phyloP scores from a whole-genome alignment of 768 basidiomycete species.

The Auriscalpium microsporum region DNA sequence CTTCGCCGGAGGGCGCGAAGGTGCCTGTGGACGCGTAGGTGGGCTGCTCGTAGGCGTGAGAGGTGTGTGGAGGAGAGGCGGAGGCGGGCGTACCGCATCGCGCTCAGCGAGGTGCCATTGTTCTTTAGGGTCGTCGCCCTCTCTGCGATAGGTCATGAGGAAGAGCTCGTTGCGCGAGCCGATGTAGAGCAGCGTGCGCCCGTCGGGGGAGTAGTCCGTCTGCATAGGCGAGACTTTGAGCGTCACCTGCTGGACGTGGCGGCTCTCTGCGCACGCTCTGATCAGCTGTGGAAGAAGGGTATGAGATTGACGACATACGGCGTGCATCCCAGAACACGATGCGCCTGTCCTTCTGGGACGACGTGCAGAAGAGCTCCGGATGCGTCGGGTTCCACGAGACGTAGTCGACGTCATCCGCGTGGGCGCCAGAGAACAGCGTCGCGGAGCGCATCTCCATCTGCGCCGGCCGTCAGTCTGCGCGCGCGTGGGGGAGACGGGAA shows the following conservation, averaged over 20 bases:
- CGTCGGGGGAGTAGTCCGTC: slow-evolving; percentile 67
- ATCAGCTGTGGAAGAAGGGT: background rate
- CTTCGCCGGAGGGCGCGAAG: slow-evolving; percentile 72
- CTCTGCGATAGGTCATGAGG: slow-evolving; percentile 50
- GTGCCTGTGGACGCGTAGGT: slow-evolving; percentile 52
- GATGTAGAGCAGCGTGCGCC: slow-evolving; percentile 53
- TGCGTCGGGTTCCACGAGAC: slow-evolving; percentile 82
- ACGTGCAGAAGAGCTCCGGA: slow-evolving; percentile 75
- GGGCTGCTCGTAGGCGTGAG: slow-evolving; percentile 23
- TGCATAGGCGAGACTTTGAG: slow-evolving; percentile 56
- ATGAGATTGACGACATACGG: slow-evolving; percentile 37
- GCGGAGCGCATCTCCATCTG: slow-evolving; percentile 70
- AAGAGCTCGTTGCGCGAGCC: slow-evolving; percentile 53
- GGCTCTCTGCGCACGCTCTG: slow-evolving; percentile 44
- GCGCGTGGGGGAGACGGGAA: background rate
- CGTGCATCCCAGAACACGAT: slow-evolving; percentile 82
- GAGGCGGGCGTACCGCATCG: background rate
- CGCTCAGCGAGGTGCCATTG: slow-evolving; percentile 35
- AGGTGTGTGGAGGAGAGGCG: slow-evolving; percentile 1
- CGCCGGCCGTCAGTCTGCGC: background rate
- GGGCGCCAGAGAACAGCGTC: slow-evolving; percentile 57
- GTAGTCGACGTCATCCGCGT: slow-evolving; percentile 74
- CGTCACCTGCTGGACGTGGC: slow-evolving; percentile 50
- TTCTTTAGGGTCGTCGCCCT: slow-evolving; percentile 44
- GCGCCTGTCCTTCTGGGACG: slow-evolving; percentile 64